Percentiles rank a stretch among this genome's conserved stretches.
These are phyloP conservation scores for Fraxinus quadrangulata DNA, from an alignment of 257 asterid genomes.

Conservation along the genomic window DNA sequence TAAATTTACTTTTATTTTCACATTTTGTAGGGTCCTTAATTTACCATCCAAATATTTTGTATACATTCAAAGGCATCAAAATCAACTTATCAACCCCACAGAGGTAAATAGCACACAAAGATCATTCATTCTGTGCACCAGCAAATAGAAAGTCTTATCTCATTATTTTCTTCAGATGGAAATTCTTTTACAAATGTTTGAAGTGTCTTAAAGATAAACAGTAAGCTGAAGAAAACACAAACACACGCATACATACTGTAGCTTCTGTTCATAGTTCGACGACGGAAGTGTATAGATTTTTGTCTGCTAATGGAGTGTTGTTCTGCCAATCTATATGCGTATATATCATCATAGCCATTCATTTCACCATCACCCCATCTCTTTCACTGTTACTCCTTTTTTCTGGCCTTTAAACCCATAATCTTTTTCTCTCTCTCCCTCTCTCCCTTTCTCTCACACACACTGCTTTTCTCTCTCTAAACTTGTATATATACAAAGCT, in stretches of 20 bases:
- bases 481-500: slow-evolving; percentile 21
- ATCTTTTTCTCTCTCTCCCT: slow-evolving; percentile 11
- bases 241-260: not conserved
- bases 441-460: not conserved
- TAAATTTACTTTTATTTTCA: too few species aligned
- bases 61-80: too few species aligned
- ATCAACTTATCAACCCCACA: too few species aligned
- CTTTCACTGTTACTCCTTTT: slow-evolving; percentile 38
- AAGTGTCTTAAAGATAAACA: too few species aligned
- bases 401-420: slow-evolving; percentile 32
- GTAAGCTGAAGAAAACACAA: too few species aligned
- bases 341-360: slow-evolving; percentile 32
- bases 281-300: not conserved
- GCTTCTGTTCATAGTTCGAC: not conserved
- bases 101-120: too few species aligned
- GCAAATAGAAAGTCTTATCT: not conserved
- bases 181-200: too few species aligned
- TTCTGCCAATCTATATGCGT: not conserved
- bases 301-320: slow-evolving; percentile 2
- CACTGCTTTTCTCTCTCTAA: not conserved
- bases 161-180: not conserved
- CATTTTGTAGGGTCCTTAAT: too few species aligned
- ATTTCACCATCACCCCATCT: slow-evolving; percentile 48
- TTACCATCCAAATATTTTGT: too few species aligned
- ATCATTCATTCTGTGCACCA: not conserved